Percentiles rank a stretch among this genome's conserved stretches.
Evolutionary conservation across 1,284 basidiomycete species (phyloP).

Genomic region (Heliocybe sulcata): DNA sequence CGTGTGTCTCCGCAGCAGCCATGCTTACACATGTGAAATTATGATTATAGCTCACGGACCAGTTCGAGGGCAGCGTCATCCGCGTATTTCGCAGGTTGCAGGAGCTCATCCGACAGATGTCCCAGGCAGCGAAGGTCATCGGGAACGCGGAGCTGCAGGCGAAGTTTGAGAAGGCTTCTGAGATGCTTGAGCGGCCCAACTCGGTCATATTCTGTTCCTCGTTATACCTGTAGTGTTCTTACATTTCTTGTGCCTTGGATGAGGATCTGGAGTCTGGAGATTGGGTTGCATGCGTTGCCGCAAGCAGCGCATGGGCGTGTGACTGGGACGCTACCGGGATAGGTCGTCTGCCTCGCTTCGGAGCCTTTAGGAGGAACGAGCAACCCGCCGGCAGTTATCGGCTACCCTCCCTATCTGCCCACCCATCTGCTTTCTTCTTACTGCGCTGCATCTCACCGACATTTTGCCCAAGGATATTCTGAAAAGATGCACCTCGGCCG

Average conservation of each 20-base stretch:
- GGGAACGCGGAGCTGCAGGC: constrained; percentile 90
- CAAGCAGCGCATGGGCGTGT: neutral
- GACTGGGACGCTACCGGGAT: neutral
- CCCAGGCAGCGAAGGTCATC: constrained; percentile 90
- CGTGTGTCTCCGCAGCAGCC: neutral
- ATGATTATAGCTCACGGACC: constrained; percentile 73
- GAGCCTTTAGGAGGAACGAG: neutral
- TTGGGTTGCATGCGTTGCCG: neutral
- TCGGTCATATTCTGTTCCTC: constrained; percentile 94
- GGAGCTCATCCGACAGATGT: constrained; percentile 95
- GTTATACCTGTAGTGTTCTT: constrained; percentile 50
- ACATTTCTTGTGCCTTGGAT: neutral
- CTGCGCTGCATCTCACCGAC: neutral
- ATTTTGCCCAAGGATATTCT: neutral
- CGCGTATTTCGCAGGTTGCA: constrained; percentile 91
- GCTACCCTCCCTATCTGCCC: neutral
- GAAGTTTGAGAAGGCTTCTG: constrained; percentile 83
- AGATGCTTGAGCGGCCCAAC: constrained; percentile 87
- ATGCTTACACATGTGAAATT: neutral
- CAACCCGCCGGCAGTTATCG: neutral
- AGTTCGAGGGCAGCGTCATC: constrained; percentile 94
- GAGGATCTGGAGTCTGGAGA: neutral
- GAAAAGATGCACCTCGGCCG: too few species aligned
- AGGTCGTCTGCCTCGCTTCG: neutral
- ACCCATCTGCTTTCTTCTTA: neutral